Evolutionary conservation across 768 basidiomycete genomes (phyloP).

Genomic region (Termitomyces bulborhizus): DNA sequence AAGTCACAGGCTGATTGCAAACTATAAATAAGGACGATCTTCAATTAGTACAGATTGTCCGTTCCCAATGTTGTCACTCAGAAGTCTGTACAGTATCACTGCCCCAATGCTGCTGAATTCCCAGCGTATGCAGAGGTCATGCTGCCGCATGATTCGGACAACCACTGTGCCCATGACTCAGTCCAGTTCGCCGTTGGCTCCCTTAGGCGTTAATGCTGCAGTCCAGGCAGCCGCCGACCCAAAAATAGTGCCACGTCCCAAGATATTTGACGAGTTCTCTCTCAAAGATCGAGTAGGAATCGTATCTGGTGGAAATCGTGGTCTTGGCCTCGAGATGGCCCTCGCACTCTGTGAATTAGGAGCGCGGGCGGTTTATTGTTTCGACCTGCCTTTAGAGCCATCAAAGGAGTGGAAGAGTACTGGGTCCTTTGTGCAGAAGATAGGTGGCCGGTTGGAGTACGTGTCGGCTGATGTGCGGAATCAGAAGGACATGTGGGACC

Average conservation of each 20-base stretch:
- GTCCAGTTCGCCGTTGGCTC: slow-evolving; percentile 47
- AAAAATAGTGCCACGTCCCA: slow-evolving; percentile 30
- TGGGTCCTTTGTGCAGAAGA: slow-evolving; percentile 38
- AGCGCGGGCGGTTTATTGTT: slow-evolving; percentile 59
- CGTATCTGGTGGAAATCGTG: slow-evolving; percentile 57
- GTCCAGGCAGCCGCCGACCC: slow-evolving; percentile 32
- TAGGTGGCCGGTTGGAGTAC: slow-evolving; percentile 50
- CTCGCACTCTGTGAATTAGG: slow-evolving; percentile 68
- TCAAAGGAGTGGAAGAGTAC: slow-evolving; percentile 52
- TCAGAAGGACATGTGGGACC: slow-evolving; percentile 52
- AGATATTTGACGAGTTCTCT: slow-evolving; percentile 55
- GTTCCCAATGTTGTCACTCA: neutral
- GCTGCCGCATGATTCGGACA: slow-evolving; percentile 1
- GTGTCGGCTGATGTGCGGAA: slow-evolving; percentile 57
- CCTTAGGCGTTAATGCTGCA: slow-evolving; percentile 59
- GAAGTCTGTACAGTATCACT: neutral
- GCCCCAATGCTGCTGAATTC: neutral
- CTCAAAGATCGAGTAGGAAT: slow-evolving; percentile 51
- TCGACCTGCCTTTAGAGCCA: slow-evolving; percentile 51
- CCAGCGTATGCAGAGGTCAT: neutral
- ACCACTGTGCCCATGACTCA: slow-evolving; percentile 16
- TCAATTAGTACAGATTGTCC: too few relatives aligned
- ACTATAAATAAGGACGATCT: neutral
- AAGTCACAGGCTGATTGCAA: neutral
- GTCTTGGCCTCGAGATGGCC: slow-evolving; percentile 78